Evolutionary conservation across 2,329 filamentous ascomycete species (phyloP), one percentile per base, ranked within the genome.

Genomic region (Phyllosticta ampelicida): DNA sequence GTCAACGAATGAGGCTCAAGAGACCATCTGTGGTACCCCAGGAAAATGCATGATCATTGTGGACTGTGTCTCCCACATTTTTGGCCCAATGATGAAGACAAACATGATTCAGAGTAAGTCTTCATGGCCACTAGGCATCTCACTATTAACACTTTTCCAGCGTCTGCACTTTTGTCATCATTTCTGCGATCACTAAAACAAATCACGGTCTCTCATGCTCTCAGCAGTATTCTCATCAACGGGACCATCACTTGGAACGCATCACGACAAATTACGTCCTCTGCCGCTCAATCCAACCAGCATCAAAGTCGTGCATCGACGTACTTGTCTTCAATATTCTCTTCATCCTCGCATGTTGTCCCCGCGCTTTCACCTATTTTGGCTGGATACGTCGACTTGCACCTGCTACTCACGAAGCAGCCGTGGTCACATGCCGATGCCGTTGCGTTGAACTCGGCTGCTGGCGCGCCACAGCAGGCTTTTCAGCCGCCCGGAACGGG

Each of bases 151-250:
- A 9, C 3, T 6, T 61, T 54, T 59, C 11, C 63, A 71, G 74
- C 71, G 51, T 75, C 75, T 64, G 69, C 71, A 10, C 65, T 75
- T 4, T 62, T 77, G 11, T 63, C 71, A 13, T 65, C 69, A 11
- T 71, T 79, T 56, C 68, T 79, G 61, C 70, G 70, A 44, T 67
- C 69, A 4, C 67, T 80, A 13, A 58, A 62, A 3, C 66, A 74
- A 54, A 65, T 79, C 29, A 74, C 74, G 5, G 62, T 53, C 11
- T 61, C 62, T 4, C 65, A 75, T 61, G 55, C 65, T 18, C 64
- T 78, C 16, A 70, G 71, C 65, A 74, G 74, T 5, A 49, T 76
- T n/a, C 62, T 78, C 13, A 48, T 70, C 5, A 77, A 74, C 62
- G 66, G 66, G 11, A 65, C 64, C 10, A 62, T 64, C 0, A 60